Evolutionary conservation across 352 stramenopile genomes (phyloP).

Genomic region (Pythium folliculosum): DNA sequence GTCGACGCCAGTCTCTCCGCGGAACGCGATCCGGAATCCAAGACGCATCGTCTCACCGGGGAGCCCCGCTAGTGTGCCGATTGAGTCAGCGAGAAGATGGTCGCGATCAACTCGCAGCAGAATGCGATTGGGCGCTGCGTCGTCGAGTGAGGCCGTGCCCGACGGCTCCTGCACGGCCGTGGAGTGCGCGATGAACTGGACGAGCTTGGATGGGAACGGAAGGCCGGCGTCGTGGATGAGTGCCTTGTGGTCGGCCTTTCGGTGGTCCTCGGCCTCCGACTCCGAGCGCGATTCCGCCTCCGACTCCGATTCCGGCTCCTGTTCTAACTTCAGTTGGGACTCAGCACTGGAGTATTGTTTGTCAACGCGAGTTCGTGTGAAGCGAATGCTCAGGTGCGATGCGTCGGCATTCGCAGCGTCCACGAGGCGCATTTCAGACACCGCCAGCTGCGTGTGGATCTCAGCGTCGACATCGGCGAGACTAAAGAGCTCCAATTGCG

Average conservation of each 20-base stretch:
- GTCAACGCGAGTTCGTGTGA: not conserved
- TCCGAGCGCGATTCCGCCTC: not conserved
- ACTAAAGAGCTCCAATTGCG: not conserved
- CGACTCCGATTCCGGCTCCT: too few relatives aligned
- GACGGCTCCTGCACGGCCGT: not conserved
- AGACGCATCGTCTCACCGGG: slow-evolving; percentile 42
- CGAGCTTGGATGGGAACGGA: slow-evolving; percentile 21
- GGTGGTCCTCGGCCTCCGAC: not conserved
- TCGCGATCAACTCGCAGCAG: slow-evolving; percentile 19
- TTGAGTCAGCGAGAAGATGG: slow-evolving; percentile 62
- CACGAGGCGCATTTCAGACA: not conserved
- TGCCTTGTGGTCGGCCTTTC: slow-evolving; percentile 6
- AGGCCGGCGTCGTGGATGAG: slow-evolving; percentile 15
- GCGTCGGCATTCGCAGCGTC: slow-evolving; percentile 12
- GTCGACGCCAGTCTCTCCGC: slow-evolving; percentile 69
- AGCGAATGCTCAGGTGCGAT: slow-evolving; percentile 1
- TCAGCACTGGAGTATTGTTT: not conserved
- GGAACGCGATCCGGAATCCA: slow-evolving; percentile 77
- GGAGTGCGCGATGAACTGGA: slow-evolving; percentile 15
- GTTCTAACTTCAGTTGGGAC: too few relatives aligned
- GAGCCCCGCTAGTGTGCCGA: slow-evolving; percentile 55
- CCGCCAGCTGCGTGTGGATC: slow-evolving; percentile 1
- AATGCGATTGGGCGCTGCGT: not conserved
- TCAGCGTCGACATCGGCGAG: slow-evolving; percentile 5
- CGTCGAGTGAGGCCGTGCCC: not conserved